Evolutionary conservation across 2,329 filamentous ascomycete genomes (phyloP).

Genomic region (Colletotrichum neosansevieriae): DNA sequence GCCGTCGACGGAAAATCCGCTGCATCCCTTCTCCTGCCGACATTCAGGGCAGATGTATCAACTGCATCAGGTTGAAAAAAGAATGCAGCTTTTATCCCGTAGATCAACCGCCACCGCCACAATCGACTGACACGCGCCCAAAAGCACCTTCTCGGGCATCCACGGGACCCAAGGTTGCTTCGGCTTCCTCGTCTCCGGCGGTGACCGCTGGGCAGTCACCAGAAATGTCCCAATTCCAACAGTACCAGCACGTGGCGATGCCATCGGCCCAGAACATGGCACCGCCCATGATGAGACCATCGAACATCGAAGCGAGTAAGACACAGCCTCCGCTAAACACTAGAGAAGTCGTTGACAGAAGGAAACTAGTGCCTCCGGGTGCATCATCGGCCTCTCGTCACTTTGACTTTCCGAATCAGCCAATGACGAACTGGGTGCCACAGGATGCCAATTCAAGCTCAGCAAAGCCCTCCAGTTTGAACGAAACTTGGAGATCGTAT

Average conservation of each 20-base stretch:
- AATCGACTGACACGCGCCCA: constrained; percentile 55
- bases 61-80: constrained; percentile 94
- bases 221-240: constrained; percentile 55
- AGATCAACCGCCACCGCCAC: constrained; percentile 73
- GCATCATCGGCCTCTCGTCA: constrained; percentile 45
- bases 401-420: constrained; percentile 55
- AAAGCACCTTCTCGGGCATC: constrained; percentile 56
- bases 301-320: constrained; percentile 57
- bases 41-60: constrained; percentile 81
- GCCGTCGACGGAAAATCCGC: constrained; percentile 91
- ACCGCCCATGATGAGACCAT: constrained; percentile 55
- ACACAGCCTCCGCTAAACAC: constrained; percentile 23
- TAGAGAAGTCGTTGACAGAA: constrained; percentile 44
- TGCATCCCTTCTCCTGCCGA: constrained; percentile 84
- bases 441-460: constrained; percentile 54
- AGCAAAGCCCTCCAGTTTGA: constrained; percentile 58
- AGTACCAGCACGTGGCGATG: constrained; percentile 59
- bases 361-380: constrained; percentile 50
- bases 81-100: constrained; percentile 94
- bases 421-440: constrained; percentile 58
- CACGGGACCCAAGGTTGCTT: constrained; percentile 55
- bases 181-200: constrained; percentile 63
- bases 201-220: constrained; percentile 56
- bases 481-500: constrained; percentile 62
- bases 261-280: constrained; percentile 60